phyloP scores from a whole-genome alignment of 2,329 filamentous ascomycete species.

The Fusarium nelsonii region DNA sequence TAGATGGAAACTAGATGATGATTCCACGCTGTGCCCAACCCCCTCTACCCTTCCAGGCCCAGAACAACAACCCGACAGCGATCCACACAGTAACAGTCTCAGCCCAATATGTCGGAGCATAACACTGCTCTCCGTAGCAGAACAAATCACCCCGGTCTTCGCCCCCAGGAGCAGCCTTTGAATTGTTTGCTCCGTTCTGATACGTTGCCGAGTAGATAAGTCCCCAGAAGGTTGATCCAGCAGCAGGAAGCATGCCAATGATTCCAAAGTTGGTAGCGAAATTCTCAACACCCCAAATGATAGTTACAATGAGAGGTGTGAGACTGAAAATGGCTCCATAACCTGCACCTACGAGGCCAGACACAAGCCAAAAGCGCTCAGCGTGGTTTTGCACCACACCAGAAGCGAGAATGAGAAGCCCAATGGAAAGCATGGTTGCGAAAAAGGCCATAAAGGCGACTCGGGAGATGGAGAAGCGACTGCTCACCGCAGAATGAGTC shows the following conservation, averaged over 20 bases:
- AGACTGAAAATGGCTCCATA: conserved; percentile 94
- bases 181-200: conserved; percentile 70
- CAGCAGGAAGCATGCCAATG: conserved; percentile 88
- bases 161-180: conserved; percentile 49
- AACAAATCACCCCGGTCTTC: conserved; percentile 65
- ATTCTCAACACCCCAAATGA: conserved; percentile 98
- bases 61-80: conserved; percentile 77
- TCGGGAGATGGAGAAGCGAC: conserved; percentile 75
- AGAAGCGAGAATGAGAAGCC: conserved; percentile 81
- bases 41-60: conserved; percentile 82
- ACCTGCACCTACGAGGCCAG: conserved; percentile 85
- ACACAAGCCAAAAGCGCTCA: conserved; percentile 87
- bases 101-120: conserved; percentile 85
- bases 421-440: conserved; percentile 77
- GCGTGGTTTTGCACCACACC: conserved; percentile 80
- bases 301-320: conserved; percentile 91
- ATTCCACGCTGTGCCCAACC: conserved; percentile 85
- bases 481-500: conserved; percentile 48
- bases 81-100: conserved; percentile 85
- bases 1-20: conserved; percentile 61
- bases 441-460: conserved; percentile 83
- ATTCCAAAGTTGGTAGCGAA: conserved; percentile 99
- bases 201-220: conserved; percentile 88
- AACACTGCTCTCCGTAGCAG: conserved; percentile 87
- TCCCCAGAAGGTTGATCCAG: conserved; percentile 91